Conservation (phyloP, 73 alveolate genomes). For the Paramecium primaurelia region DNA sequence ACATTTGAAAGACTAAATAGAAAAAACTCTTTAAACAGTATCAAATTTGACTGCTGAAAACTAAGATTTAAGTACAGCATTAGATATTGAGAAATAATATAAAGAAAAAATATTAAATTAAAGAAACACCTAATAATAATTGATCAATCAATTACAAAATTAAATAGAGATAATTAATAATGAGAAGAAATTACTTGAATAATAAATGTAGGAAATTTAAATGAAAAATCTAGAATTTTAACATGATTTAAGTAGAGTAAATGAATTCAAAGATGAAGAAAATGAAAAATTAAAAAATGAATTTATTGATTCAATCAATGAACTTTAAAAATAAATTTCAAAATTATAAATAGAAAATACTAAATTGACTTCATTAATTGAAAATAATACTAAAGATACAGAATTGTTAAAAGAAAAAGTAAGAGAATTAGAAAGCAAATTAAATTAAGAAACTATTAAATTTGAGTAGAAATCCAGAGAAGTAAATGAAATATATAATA, state of each 20-base stretch:
- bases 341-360: neutral
- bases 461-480: constrained; percentile 2
- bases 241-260: neutral
- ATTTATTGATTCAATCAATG: neutral
- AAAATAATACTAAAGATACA: neutral
- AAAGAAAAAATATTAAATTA: neutral
- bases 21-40: neutral
- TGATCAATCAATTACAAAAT: neutral
- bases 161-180: neutral
- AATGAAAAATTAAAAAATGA: constrained; percentile 28
- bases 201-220: neutral
- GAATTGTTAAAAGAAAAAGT: neutral
- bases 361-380: neutral
- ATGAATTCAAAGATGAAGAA: neutral
- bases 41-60: neutral
- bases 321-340: neutral
- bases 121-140: neutral
- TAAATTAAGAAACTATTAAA: neutral
- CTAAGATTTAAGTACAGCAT: neutral
- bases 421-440: neutral
- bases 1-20: neutral
- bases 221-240: neutral
- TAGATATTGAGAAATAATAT: neutral
- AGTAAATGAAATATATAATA: neutral
- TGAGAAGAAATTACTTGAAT: neutral